These are phyloP conservation scores for Hippophae rhamnoides DNA, from an alignment of 306 rosid species.

Conservation along the genomic window DNA sequence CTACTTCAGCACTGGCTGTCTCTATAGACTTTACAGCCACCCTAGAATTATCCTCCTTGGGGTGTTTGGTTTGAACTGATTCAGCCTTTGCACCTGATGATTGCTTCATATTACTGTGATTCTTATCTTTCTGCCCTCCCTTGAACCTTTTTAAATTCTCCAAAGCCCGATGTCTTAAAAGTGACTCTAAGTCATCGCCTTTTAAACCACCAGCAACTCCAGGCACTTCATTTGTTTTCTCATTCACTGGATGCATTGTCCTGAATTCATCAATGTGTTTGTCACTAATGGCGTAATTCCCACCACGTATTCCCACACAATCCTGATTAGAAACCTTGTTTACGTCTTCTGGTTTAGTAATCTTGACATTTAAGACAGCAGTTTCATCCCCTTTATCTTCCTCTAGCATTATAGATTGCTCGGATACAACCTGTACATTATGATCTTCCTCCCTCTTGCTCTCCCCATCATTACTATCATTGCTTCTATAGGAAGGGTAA, in stretches of 20 bases:
- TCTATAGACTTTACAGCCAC: constrained; percentile 17
- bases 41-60: constrained; percentile 18
- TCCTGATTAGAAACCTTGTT: constrained; percentile 1
- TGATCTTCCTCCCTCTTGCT: constrained; percentile 39
- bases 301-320: constrained; percentile 9
- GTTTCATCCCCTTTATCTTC: constrained; percentile 26
- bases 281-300: constrained; percentile 6
- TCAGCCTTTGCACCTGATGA: constrained; percentile 20
- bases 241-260: constrained; percentile 22
- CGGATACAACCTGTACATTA: constrained; percentile 18
- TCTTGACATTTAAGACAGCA: constrained; percentile 18
- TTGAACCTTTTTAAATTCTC: constrained; percentile 70
- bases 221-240: constrained; percentile 25
- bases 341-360: constrained; percentile 13
- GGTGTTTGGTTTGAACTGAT: constrained; percentile 27
- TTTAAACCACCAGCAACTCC: constrained; percentile 23
- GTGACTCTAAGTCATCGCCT: constrained; percentile 51
- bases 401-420: constrained; percentile 28
- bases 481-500: constrained; percentile 59
- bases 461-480: constrained; percentile 50
- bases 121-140: constrained; percentile 32
- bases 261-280: constrained; percentile 18
- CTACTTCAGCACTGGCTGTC: constrained; percentile 14
- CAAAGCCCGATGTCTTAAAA: constrained; percentile 70
- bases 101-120: constrained; percentile 33